These are phyloP conservation scores for Syncephalastrum sp. DNA, from an alignment of 371 early-diverging fungal genomes.

Conservation along the genomic window DNA sequence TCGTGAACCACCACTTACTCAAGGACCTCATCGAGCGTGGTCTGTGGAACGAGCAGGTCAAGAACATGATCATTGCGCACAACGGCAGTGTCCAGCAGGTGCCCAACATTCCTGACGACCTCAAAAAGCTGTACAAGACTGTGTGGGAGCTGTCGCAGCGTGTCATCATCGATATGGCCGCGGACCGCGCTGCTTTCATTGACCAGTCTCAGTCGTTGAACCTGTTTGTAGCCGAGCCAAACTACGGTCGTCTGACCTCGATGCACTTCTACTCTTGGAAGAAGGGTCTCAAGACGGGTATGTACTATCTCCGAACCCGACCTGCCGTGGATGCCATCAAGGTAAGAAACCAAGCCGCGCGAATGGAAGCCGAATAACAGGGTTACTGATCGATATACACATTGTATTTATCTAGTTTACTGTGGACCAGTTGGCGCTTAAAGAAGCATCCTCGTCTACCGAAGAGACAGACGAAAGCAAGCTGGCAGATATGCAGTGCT, in stretches of 20 bases:
- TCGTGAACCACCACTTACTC: constrained; percentile 95
- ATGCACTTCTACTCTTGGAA: constrained; percentile 99
- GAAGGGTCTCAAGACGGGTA: constrained; percentile 98
- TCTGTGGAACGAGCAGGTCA: constrained; percentile 95
- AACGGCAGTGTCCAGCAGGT: constrained; percentile 92
- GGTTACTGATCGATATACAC: too few relatives aligned
- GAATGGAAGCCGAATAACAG: too few relatives aligned
- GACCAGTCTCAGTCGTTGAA: constrained; percentile 98
- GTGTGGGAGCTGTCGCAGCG: constrained; percentile 97
- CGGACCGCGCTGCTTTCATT: constrained; percentile 95
- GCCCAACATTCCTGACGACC: constrained; percentile 74
- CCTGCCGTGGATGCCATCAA: constrained; percentile 98
- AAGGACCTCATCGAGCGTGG: constrained; percentile 91
- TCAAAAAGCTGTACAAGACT: constrained; percentile 96
- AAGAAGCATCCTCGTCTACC: constrained; percentile 22
- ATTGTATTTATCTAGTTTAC: constrained; percentile 23
- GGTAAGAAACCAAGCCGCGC: constrained; percentile 16
- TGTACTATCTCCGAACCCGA: constrained; percentile 98
- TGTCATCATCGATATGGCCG: constrained; percentile 76
- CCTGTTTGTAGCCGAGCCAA: constrained; percentile 93
- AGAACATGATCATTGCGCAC: constrained; percentile 94
- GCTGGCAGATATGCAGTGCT: constrained; percentile 63
- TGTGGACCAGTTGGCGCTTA: constrained; percentile 46
- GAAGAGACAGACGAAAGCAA: constrained; percentile 46
- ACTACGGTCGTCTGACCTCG: constrained; percentile 89